These are phyloP conservation scores for Phaeophleospora eucalypticola DNA, from an alignment of 2,329 filamentous ascomycete species.

Conservation along the genomic window DNA sequence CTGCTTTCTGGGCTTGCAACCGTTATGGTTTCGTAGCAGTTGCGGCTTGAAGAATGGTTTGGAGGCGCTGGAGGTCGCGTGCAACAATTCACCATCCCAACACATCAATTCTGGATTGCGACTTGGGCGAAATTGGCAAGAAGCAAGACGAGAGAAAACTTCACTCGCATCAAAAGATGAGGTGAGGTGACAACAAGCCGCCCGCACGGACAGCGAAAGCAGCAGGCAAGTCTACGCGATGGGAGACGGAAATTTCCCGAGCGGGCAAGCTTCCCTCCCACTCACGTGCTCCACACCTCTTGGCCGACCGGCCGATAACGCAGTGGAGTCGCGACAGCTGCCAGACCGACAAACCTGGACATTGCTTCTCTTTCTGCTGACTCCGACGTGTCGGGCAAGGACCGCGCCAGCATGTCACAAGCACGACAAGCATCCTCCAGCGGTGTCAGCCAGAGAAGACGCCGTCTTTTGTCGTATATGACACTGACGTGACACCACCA, in stretches of 20 bases:
- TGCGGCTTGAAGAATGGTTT: no score
- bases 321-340: neutral
- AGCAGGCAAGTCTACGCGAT: neutral
- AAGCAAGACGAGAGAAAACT: no score
- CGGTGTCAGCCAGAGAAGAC: constrained; percentile 1
- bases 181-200: constrained; percentile 2
- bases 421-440: neutral
- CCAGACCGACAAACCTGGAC: neutral
- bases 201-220: neutral
- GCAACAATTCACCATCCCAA: no score
- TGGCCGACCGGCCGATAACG: constrained; percentile 1
- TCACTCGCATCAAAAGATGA: constrained; percentile 1
- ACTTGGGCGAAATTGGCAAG: no score
- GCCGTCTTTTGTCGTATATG: neutral
- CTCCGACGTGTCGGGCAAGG: neutral
- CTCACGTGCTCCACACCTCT: neutral
- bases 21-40: no score
- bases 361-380: neutral
- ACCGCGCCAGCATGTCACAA: neutral
- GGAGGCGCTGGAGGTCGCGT: no score
- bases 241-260: neutral
- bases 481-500: neutral
- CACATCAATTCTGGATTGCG: no score
- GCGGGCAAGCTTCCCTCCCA: neutral
- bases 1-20: no score